Conservation (phyloP, 352 stramenopile species). For the Phytophthora fragariaefolia region DNA sequence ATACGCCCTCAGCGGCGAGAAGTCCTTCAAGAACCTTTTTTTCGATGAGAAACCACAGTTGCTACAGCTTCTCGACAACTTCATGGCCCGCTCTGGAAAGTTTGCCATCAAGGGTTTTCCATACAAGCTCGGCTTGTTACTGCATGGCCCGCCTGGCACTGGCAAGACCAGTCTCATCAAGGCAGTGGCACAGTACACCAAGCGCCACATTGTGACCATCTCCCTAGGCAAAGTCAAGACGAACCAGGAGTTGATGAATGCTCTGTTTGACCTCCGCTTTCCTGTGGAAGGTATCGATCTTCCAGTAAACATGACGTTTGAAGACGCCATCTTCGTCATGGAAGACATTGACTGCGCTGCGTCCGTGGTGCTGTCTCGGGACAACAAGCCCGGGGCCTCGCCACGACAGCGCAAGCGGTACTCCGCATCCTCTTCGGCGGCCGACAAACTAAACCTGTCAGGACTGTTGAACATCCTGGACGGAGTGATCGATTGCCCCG, state of each 20-base stretch:
- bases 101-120: conserved; percentile 90
- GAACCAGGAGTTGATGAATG: conserved; percentile 87
- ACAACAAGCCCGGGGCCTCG: conserved; percentile 28
- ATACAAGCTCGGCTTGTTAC: conserved; percentile 88
- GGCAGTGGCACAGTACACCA: conserved; percentile 83
- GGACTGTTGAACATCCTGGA: conserved; percentile 92
- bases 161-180: conserved; percentile 93
- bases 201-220: conserved; percentile 82
- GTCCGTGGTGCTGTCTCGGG: conserved; percentile 65
- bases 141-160: conserved; percentile 89
- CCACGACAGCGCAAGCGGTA: conserved; percentile 21
- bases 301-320: conserved; percentile 72
- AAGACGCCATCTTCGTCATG: conserved; percentile 91
- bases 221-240: conserved; percentile 76
- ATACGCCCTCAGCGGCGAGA: conserved; percentile 84
- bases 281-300: conserved; percentile 63
- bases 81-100: conserved; percentile 70
- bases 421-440: not conserved
- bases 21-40: conserved; percentile 90
- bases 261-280: conserved; percentile 78
- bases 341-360: conserved; percentile 89
- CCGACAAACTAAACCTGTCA: conserved; percentile 79
- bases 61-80: conserved; percentile 77
- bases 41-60: conserved; percentile 83
- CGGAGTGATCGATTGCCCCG: conserved; percentile 81